Base-by-base conservation (phyloP, 1,284 basidiomycete genomes). In the Sphaerobolus stellatus region DNA sequence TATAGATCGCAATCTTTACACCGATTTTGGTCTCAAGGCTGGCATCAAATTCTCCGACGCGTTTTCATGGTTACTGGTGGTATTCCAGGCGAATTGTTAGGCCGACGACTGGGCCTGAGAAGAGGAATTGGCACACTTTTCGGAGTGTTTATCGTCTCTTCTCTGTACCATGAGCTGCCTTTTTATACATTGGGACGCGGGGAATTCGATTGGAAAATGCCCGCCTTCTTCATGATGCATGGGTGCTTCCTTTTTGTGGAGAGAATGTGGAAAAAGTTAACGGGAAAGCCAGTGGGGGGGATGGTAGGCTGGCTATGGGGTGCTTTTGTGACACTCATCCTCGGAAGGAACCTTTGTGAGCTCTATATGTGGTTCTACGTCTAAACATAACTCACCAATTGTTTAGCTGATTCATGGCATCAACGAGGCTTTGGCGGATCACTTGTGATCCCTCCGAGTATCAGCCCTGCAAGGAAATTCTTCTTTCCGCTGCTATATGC, bases 391-490 rank as follows among this genome's bases (percentile, higher is more conserved):
- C 4, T 13, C 8, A 4, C 24, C 11, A 16, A 20, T 45, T 56
- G 45, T 52, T 7, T 58, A 87, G 86, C 79, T 51, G 76, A 88
- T 62, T 76, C 83, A 1, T 89, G 86, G 86, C 77, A 83, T 61
- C 66, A 67, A 16, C 74, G 84, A 28, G 86, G 86, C 1, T 71
- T 87, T 1, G 85, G 74, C 16, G 85, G 85, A 13, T 80, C 76
- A 1, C 68, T 82, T 69, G 72, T 89, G 24, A 76, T 87, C n/a
- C 82, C 82, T 2, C 76, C 79, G 1, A 59, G 64, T 34, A 54
- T 87, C 34, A 88, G 85, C 60, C 82, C 82, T 4, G 49, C 66
- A 16, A 68, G 75, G 41, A 63, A 48, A 20, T 9, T 75, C n/a
- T 47, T 75, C 29, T 62, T 75, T 48, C 75, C 75, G 20, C 36